These are phyloP conservation scores for Byssochlamys sp. DNA, from an alignment of 2,329 filamentous ascomycete genomes.

Conservation along the genomic window DNA sequence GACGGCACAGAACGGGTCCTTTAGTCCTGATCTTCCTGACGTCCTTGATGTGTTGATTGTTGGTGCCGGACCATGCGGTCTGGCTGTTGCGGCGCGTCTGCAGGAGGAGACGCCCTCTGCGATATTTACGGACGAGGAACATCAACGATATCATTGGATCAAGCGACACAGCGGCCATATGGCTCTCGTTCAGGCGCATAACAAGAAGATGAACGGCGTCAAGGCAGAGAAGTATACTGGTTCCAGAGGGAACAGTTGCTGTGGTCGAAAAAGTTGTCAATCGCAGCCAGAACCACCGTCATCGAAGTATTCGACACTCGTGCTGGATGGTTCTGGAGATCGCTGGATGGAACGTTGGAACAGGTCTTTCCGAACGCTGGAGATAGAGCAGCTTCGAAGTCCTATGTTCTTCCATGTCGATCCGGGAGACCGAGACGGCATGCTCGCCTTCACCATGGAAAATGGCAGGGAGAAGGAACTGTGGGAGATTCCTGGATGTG, in stretches of 20 bases:
- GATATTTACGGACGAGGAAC: constrained; percentile 74
- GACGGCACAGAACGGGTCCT: not conserved
- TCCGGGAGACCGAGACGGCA: constrained; percentile 61
- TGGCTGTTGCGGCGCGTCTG: constrained; percentile 63
- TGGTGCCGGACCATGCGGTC: constrained; percentile 64
- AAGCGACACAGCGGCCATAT: constrained; percentile 54
- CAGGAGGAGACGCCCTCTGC: constrained; percentile 65
- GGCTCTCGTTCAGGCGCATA: constrained; percentile 22
- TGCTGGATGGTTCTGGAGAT: constrained; percentile 56
- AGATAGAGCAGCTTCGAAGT: constrained; percentile 63
- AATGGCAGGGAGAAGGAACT: constrained; percentile 54
- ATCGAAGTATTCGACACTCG: constrained; percentile 41
- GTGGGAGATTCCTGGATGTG: constrained; percentile 61
- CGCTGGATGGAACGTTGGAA: constrained; percentile 66
- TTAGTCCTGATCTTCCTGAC: not conserved
- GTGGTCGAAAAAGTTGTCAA: constrained; percentile 7
- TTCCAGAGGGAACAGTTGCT: not conserved
- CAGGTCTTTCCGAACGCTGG: constrained; percentile 55
- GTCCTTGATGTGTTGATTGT: constrained; percentile 58
- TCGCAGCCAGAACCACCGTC: constrained; percentile 14
- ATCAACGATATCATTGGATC: constrained; percentile 72
- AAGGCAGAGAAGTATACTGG: constrained; percentile 14
- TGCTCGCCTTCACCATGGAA: constrained; percentile 59
- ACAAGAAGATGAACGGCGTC: constrained; percentile 18
- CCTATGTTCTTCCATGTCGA: constrained; percentile 79